A percentile compares a stretch with the other conserved stretches of the same genome.
These are phyloP conservation scores for Ogataea nonfermentans DNA, from an alignment of 805 yeast species.

Conservation along the genomic window DNA sequence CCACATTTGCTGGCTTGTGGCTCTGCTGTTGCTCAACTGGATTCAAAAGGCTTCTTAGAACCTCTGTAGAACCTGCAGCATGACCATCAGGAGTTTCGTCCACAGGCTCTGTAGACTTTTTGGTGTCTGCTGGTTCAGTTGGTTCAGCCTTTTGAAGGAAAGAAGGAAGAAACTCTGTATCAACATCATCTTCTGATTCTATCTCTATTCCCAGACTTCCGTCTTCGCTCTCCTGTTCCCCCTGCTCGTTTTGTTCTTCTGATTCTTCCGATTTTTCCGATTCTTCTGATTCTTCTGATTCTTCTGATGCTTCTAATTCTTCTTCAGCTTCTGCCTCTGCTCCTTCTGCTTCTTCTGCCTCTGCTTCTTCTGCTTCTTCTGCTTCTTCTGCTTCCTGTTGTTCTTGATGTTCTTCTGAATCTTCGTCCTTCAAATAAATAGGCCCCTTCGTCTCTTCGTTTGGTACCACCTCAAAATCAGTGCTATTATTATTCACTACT, in stretches of 20 bases:
- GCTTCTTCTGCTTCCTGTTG: conserved; percentile 10
- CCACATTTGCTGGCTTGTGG: conserved; percentile 45
- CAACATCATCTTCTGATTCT: conserved; percentile 27
- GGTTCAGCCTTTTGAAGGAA: conserved; percentile 30
- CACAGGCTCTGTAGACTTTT: neutral
- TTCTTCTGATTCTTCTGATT: neutral
- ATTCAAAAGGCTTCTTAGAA: conserved; percentile 58
- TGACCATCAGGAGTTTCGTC: conserved; percentile 20
- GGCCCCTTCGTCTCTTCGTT: conserved; percentile 15
- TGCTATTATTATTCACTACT: conserved; percentile 25
- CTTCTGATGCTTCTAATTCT: neutral
- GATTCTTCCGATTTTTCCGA: no score
- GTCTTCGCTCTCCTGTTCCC: no score
- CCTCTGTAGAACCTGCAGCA: conserved; percentile 51
- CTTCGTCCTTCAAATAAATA: conserved; percentile 10
- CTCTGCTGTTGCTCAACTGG: conserved; percentile 34
- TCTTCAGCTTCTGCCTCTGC: conserved; percentile 19
- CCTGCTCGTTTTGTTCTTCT: no score
- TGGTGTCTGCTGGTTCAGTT: conserved; percentile 26
- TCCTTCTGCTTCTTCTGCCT: conserved; percentile 16
- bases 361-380: conserved; percentile 11
- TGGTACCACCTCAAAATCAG: conserved; percentile 29
- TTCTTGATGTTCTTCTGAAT: conserved; percentile 6
- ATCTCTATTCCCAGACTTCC: no score
- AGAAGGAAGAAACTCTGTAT: conserved; percentile 53